Evolutionary conservation across 208 protist species (phyloP), one percentile per base, ranked within the genome.

Genomic region (Entamoeba histolytica): DNA sequence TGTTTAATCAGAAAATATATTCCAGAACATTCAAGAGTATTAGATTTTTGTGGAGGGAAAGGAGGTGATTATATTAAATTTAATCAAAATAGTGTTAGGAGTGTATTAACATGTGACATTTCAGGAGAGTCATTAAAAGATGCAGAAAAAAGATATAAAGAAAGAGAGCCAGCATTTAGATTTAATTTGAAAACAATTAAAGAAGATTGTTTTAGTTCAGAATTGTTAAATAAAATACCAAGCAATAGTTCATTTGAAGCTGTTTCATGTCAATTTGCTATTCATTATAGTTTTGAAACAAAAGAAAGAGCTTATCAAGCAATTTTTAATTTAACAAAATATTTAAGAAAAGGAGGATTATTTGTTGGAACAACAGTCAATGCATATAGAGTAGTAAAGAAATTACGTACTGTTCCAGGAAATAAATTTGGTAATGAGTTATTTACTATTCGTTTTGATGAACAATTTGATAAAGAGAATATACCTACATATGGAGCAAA

Each of bases 231-330:
- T 31, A 92, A 92, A 92, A 8, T 92, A 7, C 91, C 91, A n/a
- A 4, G 8, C 35, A 1, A 57, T 23, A 35, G 15, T 8, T 91
- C 31, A 44, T 92, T 57, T 92, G 91, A 92, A 12, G 44, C 4
- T 31, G 91, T 92, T 57, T 92, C 91, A 35, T 92, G 91, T 52
- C 91, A 92, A 52, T 92, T 92, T n/a, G 91, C 91, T 52, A 50
- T 50, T 52, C 91, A 92, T 92, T 92, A 92, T 52, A 39, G 15
- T 12, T 92, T 92, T 49, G 28, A 5, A 52, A 51, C 49, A 12
- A 15, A 50, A 35, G 5, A 92, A n/a, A 92, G 5, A 49, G 91
- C 91, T 15, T 10, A 55, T 23, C 91, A 92, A 50, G 44, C 49
- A 14, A 35, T 92, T 52, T n/a, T 51, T n/a, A 92, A 92, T 92